Evolutionary conservation across 2,329 filamentous ascomycete genomes (phyloP), one percentile per base, ranked within the genome.

Genomic region (Pseudovirgaria hyperparasitica): DNA sequence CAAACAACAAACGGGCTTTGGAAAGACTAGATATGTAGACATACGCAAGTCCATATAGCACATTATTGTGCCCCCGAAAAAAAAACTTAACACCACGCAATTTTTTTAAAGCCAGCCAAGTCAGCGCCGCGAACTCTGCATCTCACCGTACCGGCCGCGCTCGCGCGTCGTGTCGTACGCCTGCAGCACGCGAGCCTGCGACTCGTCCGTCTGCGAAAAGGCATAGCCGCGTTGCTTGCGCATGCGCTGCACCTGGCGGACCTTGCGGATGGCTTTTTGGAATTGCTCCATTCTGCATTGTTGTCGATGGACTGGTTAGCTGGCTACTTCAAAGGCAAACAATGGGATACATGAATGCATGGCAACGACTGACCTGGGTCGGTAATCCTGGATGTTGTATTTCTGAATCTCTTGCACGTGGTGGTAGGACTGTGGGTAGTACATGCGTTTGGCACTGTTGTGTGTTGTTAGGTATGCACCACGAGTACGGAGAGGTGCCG

Each of bases 321-420:
- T 11, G 29, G 16, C n/a, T 16, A 16, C 23, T 13, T 6, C 12
- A 19, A 13, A 13, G 20, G 16, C 9, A 16, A 9, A 17, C 17
- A 14, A 5, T 11, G 9, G 12, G 16, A 18, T 11, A 23, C 1
- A 27, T 21, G 6, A 26, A 20, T 26, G 17, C 14, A 25, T 8
- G 23, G 23, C 15, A 16, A n/a, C 13, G 7, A 63, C 69, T 41
- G 70, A 86, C 82, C 90, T 76, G 35, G 90, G 90, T 48, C 90
- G 70, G 58, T 98, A 98, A 60, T 98, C 90, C 60, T 98, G 90
- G 34, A 98, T 93, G 46, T 98, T 98, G 62, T 96, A 98, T 60
- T 98, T 98, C 57, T 98, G 90, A 42, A 98, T 98, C 62, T 98
- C 90, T 57, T 98, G 90, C 37, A 98, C 90, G 54, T 98, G 90